phyloP scores from a whole-genome alignment of 257 asterid genomes.

The Jasminum sambac region DNA sequence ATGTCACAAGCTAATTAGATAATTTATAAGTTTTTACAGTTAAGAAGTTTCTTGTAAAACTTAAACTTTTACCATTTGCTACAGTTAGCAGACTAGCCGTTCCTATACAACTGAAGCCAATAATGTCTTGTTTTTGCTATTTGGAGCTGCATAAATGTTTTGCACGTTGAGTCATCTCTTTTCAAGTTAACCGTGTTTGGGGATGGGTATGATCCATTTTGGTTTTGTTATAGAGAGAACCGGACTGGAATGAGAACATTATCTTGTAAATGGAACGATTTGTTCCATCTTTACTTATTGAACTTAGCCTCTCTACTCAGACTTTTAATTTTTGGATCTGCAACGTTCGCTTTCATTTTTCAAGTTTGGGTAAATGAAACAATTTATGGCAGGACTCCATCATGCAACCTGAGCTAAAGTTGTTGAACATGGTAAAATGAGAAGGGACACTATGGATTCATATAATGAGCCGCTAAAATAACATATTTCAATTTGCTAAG shows the following conservation, averaged over 20 bases:
- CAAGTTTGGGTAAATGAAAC: neutral
- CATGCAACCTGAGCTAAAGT: neutral
- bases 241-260: neutral
- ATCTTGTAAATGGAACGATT: neutral
- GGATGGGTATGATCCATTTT: neutral
- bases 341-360: neutral
- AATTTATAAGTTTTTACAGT: too few species aligned
- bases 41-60: too few species aligned
- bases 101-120: neutral
- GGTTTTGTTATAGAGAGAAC: neutral
- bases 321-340: neutral
- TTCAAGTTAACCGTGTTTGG: neutral
- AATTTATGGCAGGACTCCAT: neutral
- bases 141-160: constrained; percentile 15
- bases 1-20: too few species aligned
- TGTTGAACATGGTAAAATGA: neutral
- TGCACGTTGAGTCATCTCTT: neutral
- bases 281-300: neutral
- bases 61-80: too few species aligned
- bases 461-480: neutral
- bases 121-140: constrained; percentile 1
- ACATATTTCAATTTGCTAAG: neutral
- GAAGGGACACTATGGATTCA: neutral
- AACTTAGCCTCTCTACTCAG: neutral
- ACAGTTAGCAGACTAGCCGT: neutral